Evolutionary conservation across 352 stramenopile genomes (phyloP), one percentile per base, ranked within the genome.

Genomic region (Globisporangium yorkense): DNA sequence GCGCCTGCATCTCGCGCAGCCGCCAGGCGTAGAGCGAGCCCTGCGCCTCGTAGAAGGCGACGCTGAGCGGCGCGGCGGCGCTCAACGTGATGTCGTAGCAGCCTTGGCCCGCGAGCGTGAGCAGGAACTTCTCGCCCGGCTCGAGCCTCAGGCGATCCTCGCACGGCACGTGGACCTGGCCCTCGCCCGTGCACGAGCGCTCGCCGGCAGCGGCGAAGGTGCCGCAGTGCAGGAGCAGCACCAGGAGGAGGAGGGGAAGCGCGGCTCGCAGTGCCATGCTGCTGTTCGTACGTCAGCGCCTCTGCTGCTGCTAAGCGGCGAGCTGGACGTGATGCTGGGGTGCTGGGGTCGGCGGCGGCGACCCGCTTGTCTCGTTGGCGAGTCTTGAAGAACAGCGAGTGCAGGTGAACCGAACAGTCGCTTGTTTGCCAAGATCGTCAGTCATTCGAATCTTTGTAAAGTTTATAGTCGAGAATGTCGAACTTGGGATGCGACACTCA

Each of bases 91-190:
- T 68, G 29, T 60, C 63, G 51, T 85, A 88, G 63, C 77, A 88
- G 10, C 65, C 61, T 56, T 85, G 75, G 5, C 77, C 77, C 40
- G 72, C 69, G 21, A 88, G 60, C 40, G 77, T 84, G 45, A 88
- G 58, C 49, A 88, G 65, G 59, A 85, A 82, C 49, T 67, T 68
- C 39, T 85, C 75, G 8, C 57, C 46, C 41, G 58, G 63, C 46
- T 65, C 71, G 29, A 85, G 59, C n/a, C 61, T 47, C 51, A 88
- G 61, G 39, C 74, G 52, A 41, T 88, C 77, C 13, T 74, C 59
- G 24, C 77, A 88, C 40, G 77, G 77, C 8, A 88, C 65, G 7
- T 68, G 64, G 3, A 74, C 69, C 27, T 79, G 70, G 0, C 74
- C 77, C 45, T 74, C 29, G 21, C 75, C 71, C 27, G 71, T 78